Percentiles rank a stretch among this genome's conserved stretches.
phyloP scores from a whole-genome alignment of 306 rosid genomes.

The Cicer judaicum region DNA sequence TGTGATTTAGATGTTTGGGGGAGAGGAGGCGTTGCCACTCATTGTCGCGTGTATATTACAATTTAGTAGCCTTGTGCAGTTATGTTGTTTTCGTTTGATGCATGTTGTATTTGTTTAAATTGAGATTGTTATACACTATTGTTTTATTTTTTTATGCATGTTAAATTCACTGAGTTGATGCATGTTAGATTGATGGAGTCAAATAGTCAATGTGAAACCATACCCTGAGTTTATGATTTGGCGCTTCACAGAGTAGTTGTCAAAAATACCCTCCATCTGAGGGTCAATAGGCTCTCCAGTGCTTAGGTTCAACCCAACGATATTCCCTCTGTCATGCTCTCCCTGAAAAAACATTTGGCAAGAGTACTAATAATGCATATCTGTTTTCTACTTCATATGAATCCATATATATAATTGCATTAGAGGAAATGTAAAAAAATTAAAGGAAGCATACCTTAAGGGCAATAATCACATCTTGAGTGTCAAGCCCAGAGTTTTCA shows the following conservation, averaged over 20 bases:
- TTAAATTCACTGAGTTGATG: background rate
- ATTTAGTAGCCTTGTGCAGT: background rate
- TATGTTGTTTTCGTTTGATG: background rate
- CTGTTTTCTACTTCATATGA: background rate
- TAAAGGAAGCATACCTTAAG: slow-evolving; percentile 59
- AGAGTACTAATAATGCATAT: background rate
- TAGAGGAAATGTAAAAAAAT: background rate
- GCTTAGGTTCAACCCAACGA: slow-evolving; percentile 81
- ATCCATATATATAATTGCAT: background rate
- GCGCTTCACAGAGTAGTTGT: slow-evolving; percentile 93
- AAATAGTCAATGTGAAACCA: slow-evolving; percentile 26
- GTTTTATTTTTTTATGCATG: background rate
- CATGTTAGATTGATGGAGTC: background rate
- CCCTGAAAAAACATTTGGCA: slow-evolving; percentile 67
- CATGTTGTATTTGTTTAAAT: background rate
- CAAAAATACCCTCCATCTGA: slow-evolving; percentile 92
- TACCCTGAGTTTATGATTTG: slow-evolving; percentile 96
- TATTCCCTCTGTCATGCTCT: slow-evolving; percentile 82
- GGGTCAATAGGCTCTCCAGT: slow-evolving; percentile 96
- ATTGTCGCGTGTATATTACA: background rate
- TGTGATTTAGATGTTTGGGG: background rate
- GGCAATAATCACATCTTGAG: slow-evolving; percentile 88
- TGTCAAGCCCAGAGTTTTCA: slow-evolving; percentile 95
- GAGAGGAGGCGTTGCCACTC: slow-evolving; percentile 2
- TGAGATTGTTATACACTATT: background rate